A percentile compares a stretch with the other conserved stretches of the same genome.
These are phyloP conservation scores for Cladosporium sp. DNA, from an alignment of 2,329 filamentous ascomycete genomes.

Conservation along the genomic window DNA sequence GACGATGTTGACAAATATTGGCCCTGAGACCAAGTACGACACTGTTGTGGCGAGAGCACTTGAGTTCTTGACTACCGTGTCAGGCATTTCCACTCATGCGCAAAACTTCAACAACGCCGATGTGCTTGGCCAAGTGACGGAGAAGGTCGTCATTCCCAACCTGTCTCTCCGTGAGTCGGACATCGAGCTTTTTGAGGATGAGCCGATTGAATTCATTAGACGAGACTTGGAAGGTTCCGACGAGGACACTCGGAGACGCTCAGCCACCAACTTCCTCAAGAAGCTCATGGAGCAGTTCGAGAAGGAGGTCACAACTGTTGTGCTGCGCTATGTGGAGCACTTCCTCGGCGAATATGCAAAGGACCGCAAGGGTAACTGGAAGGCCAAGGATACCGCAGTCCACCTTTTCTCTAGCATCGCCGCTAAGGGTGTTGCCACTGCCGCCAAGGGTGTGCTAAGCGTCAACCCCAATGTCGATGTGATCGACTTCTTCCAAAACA, in stretches of 20 bases:
- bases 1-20: slow-evolving; percentile 81
- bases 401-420: slow-evolving; percentile 94
- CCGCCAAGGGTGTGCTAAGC: slow-evolving; percentile 81
- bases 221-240: slow-evolving; percentile 94
- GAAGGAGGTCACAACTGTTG: slow-evolving; percentile 74
- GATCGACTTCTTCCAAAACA: slow-evolving; percentile 87
- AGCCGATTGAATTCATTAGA: slow-evolving; percentile 96
- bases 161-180: slow-evolving; percentile 87
- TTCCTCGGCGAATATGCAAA: slow-evolving; percentile 72
- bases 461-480: slow-evolving; percentile 73
- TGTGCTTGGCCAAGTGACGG: slow-evolving; percentile 78
- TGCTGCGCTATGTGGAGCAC: slow-evolving; percentile 77
- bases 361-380: slow-evolving; percentile 69
- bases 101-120: slow-evolving; percentile 76
- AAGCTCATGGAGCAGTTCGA: slow-evolving; percentile 88
- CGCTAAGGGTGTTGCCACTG: slow-evolving; percentile 80
- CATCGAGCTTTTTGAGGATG: slow-evolving; percentile 93
- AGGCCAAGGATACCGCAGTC: slow-evolving; percentile 95
- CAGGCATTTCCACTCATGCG: slow-evolving; percentile 70
- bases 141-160: slow-evolving; percentile 94
- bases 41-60: slow-evolving; percentile 88
- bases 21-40: slow-evolving; percentile 86
- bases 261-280: slow-evolving; percentile 89
- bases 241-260: slow-evolving; percentile 83
- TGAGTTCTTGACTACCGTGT: slow-evolving; percentile 88